A percentile compares a stretch with the other conserved stretches of the same genome.
Evolutionary conservation across 2,329 filamentous ascomycete genomes (phyloP).

Genomic region (Epichloe festucae): DNA sequence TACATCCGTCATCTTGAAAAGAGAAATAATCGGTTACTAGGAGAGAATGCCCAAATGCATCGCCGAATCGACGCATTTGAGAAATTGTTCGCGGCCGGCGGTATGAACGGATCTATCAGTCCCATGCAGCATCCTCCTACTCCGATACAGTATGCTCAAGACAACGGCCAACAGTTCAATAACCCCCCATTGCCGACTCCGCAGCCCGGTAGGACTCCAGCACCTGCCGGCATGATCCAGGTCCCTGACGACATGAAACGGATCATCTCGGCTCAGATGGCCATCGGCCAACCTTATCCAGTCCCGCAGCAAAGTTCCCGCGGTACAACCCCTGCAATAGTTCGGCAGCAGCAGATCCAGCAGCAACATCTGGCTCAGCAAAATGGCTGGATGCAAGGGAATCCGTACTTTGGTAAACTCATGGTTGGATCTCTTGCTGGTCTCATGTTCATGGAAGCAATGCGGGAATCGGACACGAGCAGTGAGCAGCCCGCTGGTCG

Average conservation of each 20-base stretch:
- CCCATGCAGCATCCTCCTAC: constrained; percentile 41
- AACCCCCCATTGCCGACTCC: constrained; percentile 31
- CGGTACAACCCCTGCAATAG: constrained; percentile 27
- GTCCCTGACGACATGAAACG: constrained; percentile 55
- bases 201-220: constrained; percentile 23
- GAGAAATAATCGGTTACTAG: constrained; percentile 66
- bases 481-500: constrained; percentile 51
- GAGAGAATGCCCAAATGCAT: constrained; percentile 72
- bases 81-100: constrained; percentile 67
- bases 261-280: constrained; percentile 44
- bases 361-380: constrained; percentile 37
- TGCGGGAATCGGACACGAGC: constrained; percentile 52
- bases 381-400: constrained; percentile 39
- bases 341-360: constrained; percentile 45
- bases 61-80: constrained; percentile 61
- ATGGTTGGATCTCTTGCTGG: constrained; percentile 90
- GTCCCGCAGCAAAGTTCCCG: constrained; percentile 35
- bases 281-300: constrained; percentile 40
- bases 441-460: constrained; percentile 80
- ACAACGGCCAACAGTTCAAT: constrained; percentile 31
- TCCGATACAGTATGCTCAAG: constrained; percentile 34
- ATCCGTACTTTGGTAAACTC: constrained; percentile 56
- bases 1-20: constrained; percentile 93
- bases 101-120: no score
- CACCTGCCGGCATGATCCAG: constrained; percentile 45